Percentiles rank a stretch among this genome's conserved stretches.
Conservation (phyloP, 2,329 filamentous ascomycete genomes). For the Leptographium radiaticola region DNA sequence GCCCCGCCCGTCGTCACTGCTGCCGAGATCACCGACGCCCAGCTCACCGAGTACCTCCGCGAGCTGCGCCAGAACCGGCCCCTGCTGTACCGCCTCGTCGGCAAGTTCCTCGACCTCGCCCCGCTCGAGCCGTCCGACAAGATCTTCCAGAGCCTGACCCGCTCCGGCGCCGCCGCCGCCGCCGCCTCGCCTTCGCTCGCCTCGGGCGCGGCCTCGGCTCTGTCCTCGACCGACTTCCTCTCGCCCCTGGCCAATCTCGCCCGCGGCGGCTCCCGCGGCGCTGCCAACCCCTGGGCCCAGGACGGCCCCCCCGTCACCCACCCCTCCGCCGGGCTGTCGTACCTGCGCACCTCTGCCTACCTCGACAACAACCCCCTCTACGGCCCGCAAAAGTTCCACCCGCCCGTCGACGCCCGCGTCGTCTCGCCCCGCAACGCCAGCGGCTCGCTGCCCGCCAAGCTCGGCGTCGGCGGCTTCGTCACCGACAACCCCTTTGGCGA, state of each 20-base stretch:
- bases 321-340: conserved; percentile 49
- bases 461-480: conserved; percentile 45
- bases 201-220: conserved; percentile 6
- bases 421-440: conserved; percentile 26
- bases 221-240: conserved; percentile 14
- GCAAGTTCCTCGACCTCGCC: conserved; percentile 49
- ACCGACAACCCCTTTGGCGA: conserved; percentile 27
- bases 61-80: conserved; percentile 37
- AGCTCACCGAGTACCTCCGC: conserved; percentile 39
- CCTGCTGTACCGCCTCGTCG: conserved; percentile 39
- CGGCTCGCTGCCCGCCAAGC: conserved; percentile 22
- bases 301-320: conserved; percentile 46
- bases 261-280: not conserved
- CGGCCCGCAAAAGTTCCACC: conserved; percentile 39
- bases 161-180: not conserved
- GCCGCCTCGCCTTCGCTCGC: conserved; percentile 7
- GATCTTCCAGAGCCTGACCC: conserved; percentile 7
- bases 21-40: conserved; percentile 32
- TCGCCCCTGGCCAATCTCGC: conserved; percentile 5
- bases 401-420: conserved; percentile 37
- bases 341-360: conserved; percentile 41
- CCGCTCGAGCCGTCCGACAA: conserved; percentile 26
- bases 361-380: conserved; percentile 49
- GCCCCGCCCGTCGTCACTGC: conserved; percentile 18
- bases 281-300: conserved; percentile 32